Evolutionary conservation across 2,329 filamentous ascomycete species (phyloP), one percentile per base, ranked within the genome.

Genomic region (Fusarium sp.): DNA sequence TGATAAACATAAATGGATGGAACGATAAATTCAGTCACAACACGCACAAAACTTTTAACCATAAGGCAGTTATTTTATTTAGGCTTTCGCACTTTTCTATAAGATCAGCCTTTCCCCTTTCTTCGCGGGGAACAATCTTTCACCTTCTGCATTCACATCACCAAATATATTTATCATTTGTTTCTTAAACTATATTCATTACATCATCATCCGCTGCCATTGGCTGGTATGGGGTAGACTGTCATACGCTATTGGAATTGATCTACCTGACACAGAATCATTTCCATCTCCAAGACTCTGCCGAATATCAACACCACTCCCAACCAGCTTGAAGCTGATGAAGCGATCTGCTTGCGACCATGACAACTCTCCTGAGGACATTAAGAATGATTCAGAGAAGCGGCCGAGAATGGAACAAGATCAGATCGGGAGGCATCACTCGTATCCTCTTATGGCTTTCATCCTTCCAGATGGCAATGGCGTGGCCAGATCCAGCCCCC

Each of bases 211-310:
- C n/a, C 20, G 1, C 15, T 3, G 5, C 11, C 15, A 11, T 30
- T n/a, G 3, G 2, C 0, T 6, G 8, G 22, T 10, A 24, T 32
- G 28, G 6, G 22, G 10, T 32, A 34, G 30, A 18, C 6, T 26
- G 5, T 20, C 17, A 8, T 20, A 26, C 6, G 2, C 24, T 24
- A 11, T 8, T 24, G 48, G 48, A 52, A 15, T 36, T 36, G 48
- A 36, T 52, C 30, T 36, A 36, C 15, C 13, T 52, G 3, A 52
- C 0, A 0, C 0, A 52, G 30, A 17, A 11, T 52, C 48, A 36
- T 26, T 52, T 36, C 30, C 30, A 52, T 15, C 2, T 15, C 1
- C 30, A 8, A 13, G 1, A 6, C 17, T 15, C 7, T 0, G 30
- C 17, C 28, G 1, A 15, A 20, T 1, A 52, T 8, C 0, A 24